Percentiles rank a stretch among this genome's conserved stretches.
Conservation (phyloP, 148 eudicot genomes). For the Fagopyrum esculentum region DNA sequence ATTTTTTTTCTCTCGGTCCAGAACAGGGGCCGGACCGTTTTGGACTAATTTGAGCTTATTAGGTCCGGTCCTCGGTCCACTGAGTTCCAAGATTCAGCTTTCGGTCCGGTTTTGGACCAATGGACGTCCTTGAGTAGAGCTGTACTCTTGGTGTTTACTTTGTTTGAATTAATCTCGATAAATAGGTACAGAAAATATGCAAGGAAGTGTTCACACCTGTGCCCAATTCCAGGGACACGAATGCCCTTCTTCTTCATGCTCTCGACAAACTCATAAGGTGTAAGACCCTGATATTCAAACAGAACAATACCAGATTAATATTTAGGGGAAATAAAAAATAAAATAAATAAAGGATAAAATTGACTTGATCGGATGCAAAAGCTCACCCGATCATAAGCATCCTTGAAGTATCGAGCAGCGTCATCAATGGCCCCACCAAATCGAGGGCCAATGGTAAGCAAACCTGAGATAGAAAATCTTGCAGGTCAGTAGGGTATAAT, state of each 20-base stretch:
- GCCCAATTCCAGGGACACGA: conserved; percentile 99
- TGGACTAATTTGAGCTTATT: no score
- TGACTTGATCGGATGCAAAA: neutral
- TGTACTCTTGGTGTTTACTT: no score
- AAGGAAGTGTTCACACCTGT: conserved; percentile 45
- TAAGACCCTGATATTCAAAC: conserved; percentile 50
- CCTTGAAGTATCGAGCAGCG: conserved; percentile 97
- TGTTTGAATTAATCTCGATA: no score
- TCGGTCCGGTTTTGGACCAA: no score
- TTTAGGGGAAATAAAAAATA: neutral
- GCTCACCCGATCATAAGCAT: conserved; percentile 84
- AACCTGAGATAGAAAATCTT: conserved; percentile 41
- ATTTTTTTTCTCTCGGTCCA: neutral
- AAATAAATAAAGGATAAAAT: no score
- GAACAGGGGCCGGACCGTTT: neutral
- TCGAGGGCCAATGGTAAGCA: conserved; percentile 93
- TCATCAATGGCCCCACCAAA: conserved; percentile 99
- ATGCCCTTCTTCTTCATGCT: conserved; percentile 97
- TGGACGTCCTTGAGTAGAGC: no score
- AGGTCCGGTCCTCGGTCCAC: no score
- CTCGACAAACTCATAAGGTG: conserved; percentile 92
- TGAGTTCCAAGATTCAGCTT: no score
- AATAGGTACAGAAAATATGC: neutral
- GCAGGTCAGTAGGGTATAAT: neutral
- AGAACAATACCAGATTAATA: conserved; percentile 3